Percentiles rank a stretch among this genome's conserved stretches.
phyloP scores from a whole-genome alignment of 805 yeast species.

The Myxozyma neotropica region DNA sequence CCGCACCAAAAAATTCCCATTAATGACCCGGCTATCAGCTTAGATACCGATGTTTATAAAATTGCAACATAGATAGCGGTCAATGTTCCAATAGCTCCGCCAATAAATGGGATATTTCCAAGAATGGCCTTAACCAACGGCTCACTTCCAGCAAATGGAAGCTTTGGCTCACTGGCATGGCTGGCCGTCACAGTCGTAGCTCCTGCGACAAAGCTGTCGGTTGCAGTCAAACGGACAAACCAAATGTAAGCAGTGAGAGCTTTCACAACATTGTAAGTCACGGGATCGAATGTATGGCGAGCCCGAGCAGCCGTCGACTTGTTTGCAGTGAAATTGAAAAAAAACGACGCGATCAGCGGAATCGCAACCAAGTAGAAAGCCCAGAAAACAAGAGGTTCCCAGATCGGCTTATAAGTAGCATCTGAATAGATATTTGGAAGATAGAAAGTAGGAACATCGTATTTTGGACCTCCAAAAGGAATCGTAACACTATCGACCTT shows the following conservation, averaged over 20 bases:
- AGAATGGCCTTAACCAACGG: constrained; percentile 13
- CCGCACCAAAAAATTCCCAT: background rate
- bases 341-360: constrained; percentile 40
- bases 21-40: background rate
- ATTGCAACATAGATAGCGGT: constrained; percentile 28
- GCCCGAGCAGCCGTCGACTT: constrained; percentile 21
- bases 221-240: constrained; percentile 44
- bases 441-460: constrained; percentile 1
- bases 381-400: constrained; percentile 40
- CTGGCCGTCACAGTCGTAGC: constrained; percentile 12
- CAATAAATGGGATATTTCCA: constrained; percentile 24
- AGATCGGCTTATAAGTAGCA: constrained; percentile 27
- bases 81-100: constrained; percentile 18
- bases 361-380: constrained; percentile 31
- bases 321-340: constrained; percentile 42
- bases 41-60: constrained; percentile 4
- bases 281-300: constrained; percentile 33
- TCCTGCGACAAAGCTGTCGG: constrained; percentile 14
- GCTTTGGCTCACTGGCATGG: constrained; percentile 28
- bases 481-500: background rate
- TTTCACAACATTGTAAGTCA: constrained; percentile 28
- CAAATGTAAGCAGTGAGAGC: constrained; percentile 45
- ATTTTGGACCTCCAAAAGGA: constrained; percentile 5
- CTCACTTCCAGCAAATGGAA: constrained; percentile 51
- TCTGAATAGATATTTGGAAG: constrained; percentile 28